Conservation (phyloP, 2,329 filamentous ascomycete species). For the Davidsoniella eucalypti region DNA sequence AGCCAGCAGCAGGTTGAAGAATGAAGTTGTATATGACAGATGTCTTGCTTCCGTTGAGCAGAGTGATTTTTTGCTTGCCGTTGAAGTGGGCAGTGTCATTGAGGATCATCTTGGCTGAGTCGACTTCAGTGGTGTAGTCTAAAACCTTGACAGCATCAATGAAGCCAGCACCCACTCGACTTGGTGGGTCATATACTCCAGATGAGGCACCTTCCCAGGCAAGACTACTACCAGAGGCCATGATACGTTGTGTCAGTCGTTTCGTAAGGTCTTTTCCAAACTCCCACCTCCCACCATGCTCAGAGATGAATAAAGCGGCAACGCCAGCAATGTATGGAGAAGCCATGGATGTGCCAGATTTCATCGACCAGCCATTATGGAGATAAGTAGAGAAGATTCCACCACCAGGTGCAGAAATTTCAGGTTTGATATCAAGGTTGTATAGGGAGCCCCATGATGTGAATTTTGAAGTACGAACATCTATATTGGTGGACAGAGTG, state of each 20-base stretch:
- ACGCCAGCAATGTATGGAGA: constrained; percentile 36
- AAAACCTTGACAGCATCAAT: constrained; percentile 30
- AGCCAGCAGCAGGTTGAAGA: no score
- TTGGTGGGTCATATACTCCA: constrained; percentile 12
- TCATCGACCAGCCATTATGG: constrained; percentile 26
- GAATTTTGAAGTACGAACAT: neutral
- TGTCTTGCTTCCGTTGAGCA: constrained; percentile 28
- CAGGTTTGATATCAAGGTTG: constrained; percentile 33
- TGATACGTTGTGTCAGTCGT: constrained; percentile 1
- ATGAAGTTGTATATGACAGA: constrained; percentile 26
- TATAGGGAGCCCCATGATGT: constrained; percentile 16
- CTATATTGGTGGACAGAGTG: neutral
- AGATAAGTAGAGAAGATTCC: constrained; percentile 33
- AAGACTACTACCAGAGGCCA: constrained; percentile 2
- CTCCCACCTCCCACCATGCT: constrained; percentile 24
- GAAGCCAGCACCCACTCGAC: constrained; percentile 30
- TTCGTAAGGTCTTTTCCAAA: constrained; percentile 18
- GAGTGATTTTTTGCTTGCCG: constrained; percentile 20
- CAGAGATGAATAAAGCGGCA: constrained; percentile 28
- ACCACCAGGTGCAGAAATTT: constrained; percentile 32
- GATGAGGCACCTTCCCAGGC: constrained; percentile 16
- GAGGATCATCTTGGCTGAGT: constrained; percentile 28
- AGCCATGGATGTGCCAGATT: constrained; percentile 40
- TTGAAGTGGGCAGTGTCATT: constrained; percentile 31
- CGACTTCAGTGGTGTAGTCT: constrained; percentile 23